These are phyloP conservation scores for Pelargonium myrrhifolium DNA, from an alignment of 441 rosid genomes.

Conservation along the genomic window DNA sequence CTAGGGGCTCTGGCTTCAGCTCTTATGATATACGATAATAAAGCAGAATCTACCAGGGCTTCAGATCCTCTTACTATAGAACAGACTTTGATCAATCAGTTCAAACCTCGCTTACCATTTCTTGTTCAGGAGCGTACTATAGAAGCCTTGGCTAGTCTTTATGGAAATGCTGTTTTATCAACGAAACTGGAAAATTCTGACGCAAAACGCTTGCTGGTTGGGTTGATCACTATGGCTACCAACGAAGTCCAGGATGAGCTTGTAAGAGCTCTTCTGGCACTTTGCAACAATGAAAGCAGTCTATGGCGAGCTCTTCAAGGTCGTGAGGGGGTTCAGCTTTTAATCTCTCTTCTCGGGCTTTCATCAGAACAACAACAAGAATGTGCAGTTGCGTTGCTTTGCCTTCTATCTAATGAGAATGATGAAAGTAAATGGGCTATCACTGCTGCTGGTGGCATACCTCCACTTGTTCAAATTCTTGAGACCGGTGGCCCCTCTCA, in stretches of 20 bases:
- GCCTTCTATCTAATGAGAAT: constrained; percentile 86
- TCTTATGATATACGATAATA: constrained; percentile 89
- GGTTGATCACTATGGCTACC: constrained; percentile 94
- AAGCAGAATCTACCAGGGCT: constrained; percentile 74
- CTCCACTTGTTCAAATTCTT: constrained; percentile 97
- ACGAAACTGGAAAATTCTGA: constrained; percentile 70
- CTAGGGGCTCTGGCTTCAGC: constrained; percentile 99
- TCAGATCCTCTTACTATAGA: constrained; percentile 74
- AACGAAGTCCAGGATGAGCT: constrained; percentile 98
- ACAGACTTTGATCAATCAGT: constrained; percentile 85
- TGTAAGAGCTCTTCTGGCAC: constrained; percentile 71
- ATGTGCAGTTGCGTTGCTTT: constrained; percentile 97
- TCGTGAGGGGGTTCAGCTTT: constrained; percentile 94
- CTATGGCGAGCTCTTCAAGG: constrained; percentile 98
- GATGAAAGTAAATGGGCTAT: constrained; percentile 99
- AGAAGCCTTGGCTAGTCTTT: constrained; percentile 98
- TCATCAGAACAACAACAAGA: constrained; percentile 99
- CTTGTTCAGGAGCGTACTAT: constrained; percentile 98
- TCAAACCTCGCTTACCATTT: constrained; percentile 74
- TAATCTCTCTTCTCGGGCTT: constrained; percentile 98
- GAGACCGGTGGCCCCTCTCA: constrained; percentile 86
- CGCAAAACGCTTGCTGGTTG: constrained; percentile 96
- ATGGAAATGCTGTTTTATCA: constrained; percentile 77
- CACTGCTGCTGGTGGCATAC: constrained; percentile 99
- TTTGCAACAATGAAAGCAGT: constrained; percentile 81